Conservation (phyloP, 1,284 basidiomycete species). For the Tilletiaria anomala region DNA sequence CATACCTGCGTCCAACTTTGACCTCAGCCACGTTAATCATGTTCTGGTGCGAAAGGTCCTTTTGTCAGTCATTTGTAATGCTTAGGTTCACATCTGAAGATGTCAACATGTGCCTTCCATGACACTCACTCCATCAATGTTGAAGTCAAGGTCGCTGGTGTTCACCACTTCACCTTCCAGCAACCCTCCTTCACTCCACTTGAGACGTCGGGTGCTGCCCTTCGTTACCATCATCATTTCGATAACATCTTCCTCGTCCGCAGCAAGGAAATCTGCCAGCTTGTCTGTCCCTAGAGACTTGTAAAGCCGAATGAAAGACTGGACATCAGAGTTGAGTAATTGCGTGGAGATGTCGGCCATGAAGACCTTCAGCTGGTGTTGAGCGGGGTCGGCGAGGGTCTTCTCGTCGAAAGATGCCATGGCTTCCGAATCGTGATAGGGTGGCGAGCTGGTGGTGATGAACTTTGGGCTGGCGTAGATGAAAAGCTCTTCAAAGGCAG, state of each 20-base stretch:
- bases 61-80: no score
- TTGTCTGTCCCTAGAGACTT: constrained; percentile 82
- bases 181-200: constrained; percentile 53
- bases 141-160: constrained; percentile 87
- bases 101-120: no score
- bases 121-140: constrained; percentile 74
- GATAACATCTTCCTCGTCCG: constrained; percentile 79
- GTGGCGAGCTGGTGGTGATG: constrained; percentile 72
- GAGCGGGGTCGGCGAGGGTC: constrained; percentile 55
- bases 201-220: constrained; percentile 51
- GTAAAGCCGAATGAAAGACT: constrained; percentile 88
- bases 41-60: no score
- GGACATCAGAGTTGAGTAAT: constrained; percentile 63
- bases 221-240: constrained; percentile 97
- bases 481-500: constrained; percentile 83
- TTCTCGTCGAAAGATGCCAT: constrained; percentile 48
- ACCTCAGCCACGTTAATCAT: constrained; percentile 93
- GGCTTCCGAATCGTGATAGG: constrained; percentile 66
- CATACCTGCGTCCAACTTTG: constrained; percentile 77
- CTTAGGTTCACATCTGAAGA: no score
- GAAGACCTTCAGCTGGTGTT: constrained; percentile 72
- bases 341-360: constrained; percentile 62
- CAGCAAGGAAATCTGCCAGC: constrained; percentile 71
- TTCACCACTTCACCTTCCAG: constrained; percentile 74
- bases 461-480: constrained; percentile 89